These are phyloP conservation scores for Talaromyces stipitatus DNA, from an alignment of 495 filamentous ascomycete species.

Conservation along the genomic window DNA sequence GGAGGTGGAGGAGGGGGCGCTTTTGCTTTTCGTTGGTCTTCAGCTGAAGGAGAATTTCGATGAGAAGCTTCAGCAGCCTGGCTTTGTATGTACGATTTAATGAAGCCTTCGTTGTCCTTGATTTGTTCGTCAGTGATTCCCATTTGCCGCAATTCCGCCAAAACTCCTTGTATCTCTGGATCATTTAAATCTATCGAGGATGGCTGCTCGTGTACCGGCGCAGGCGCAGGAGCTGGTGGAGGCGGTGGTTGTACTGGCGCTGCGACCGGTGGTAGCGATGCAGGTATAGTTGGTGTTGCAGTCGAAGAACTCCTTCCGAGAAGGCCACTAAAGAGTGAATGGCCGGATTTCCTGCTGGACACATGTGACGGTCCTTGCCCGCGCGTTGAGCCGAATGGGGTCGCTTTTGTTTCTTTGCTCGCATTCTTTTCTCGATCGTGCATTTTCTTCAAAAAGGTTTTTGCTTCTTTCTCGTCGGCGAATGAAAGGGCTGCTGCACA, in stretches of 20 bases:
- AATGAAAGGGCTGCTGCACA: slow-evolving; percentile 88
- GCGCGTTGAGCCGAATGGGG: slow-evolving; percentile 60
- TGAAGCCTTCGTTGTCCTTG: slow-evolving; percentile 87
- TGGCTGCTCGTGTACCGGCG: slow-evolving; percentile 38
- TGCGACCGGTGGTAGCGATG: slow-evolving; percentile 41
- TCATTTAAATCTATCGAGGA: slow-evolving; percentile 74
- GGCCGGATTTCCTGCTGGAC: slow-evolving; percentile 40
- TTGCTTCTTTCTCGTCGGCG: slow-evolving; percentile 92
- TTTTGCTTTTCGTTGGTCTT: slow-evolving; percentile 41
- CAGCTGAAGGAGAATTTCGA: slow-evolving; percentile 9
- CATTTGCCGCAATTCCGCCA: slow-evolving; percentile 75
- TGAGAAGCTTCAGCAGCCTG: slow-evolving; percentile 47
- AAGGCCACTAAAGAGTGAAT: slow-evolving; percentile 58
- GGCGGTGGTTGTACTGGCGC: slow-evolving; percentile 14
- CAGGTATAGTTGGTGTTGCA: slow-evolving; percentile 42
- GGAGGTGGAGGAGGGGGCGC: slow-evolving; percentile 53
- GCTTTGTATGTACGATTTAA: slow-evolving; percentile 82
- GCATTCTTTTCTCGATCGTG: slow-evolving; percentile 90
- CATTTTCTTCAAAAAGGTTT: slow-evolving; percentile 89
- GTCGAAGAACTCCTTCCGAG: slow-evolving; percentile 65
- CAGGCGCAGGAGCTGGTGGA: slow-evolving; percentile 12
- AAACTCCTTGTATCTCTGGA: slow-evolving; percentile 73
- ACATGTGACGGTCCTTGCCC: slow-evolving; percentile 38
- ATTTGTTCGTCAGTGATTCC: slow-evolving; percentile 92
- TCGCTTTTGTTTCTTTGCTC: slow-evolving; percentile 72